Evolutionary conservation across 768 basidiomycete genomes (phyloP).

Genomic region (Paxillus involutus): DNA sequence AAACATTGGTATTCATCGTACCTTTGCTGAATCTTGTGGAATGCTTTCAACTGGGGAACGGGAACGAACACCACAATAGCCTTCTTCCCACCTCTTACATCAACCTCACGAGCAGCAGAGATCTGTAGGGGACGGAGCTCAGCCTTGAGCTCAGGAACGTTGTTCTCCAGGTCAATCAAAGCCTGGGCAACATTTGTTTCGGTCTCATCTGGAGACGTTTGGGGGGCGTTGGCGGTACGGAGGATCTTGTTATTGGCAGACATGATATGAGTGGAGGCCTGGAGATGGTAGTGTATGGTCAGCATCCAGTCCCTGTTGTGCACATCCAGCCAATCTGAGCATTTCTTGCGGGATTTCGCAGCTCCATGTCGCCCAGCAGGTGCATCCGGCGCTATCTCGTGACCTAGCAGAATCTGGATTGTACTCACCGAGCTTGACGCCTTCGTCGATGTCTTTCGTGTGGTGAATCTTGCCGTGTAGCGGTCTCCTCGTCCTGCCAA

Average conservation of each 20-base stretch:
- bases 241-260: conserved; percentile 86
- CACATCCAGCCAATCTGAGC: conserved; percentile 58
- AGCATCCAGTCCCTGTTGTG: conserved; percentile 42
- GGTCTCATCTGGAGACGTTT: conserved; percentile 84
- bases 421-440: conserved; percentile 71
- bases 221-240: conserved; percentile 95
- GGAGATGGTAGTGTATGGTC: conserved; percentile 19
- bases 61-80: conserved; percentile 99
- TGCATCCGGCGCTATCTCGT: conserved; percentile 12
- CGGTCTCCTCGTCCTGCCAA: conserved; percentile 20
- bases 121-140: conserved; percentile 97
- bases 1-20: conserved; percentile 34
- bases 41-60: conserved; percentile 95
- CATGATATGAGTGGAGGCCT: conserved; percentile 44
- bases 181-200: conserved; percentile 94
- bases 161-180: conserved; percentile 95
- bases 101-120: conserved; percentile 97
- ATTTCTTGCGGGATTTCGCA: conserved; percentile 19
- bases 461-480: conserved; percentile 9
- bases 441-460: conserved; percentile 46
- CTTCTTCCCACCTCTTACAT: conserved; percentile 99
- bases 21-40: conserved; percentile 98
- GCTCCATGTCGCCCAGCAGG: conserved; percentile 18
- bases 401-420: conserved; percentile 29
- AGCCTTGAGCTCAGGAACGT: conserved; percentile 95